Evolutionary conservation across 2,329 filamentous ascomycete species (phyloP), one percentile per base, ranked within the genome.

Genomic region (Monilinia laxa): DNA sequence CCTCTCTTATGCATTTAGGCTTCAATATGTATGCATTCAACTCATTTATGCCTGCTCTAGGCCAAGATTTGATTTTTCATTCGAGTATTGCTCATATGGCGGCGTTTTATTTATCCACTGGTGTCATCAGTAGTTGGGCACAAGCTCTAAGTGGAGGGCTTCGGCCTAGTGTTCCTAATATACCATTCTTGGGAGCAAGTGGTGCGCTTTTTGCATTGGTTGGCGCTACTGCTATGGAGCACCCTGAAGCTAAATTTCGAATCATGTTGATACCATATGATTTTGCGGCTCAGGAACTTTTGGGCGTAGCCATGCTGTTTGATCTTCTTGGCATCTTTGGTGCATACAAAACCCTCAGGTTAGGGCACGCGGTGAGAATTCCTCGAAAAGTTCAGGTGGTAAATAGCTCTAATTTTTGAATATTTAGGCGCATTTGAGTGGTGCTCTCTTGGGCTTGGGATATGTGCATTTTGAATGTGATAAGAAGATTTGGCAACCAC

Each of bases 391-490:
- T 35, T 28, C 3, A 28, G 4, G n/a, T 42, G 3, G 7, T 45
- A 18, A 9, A 31, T 7, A n/a, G 54, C 14, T 3, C 59, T 62
- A 28, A 60, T 60, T 0, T 18, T 7, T 35, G 0, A 51, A 12
- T 51, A 14, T 63, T 11, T 42, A 63, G 60, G 49, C 60, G 49
- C 60, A 63, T 63, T 42, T 63, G 18, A 63, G 47, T 23, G 60
- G 60, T 54, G 60, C 60, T 11, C 1, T 63, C 25, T 42, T 63
- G 49, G 60, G 60, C 14, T 31, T 55, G 23, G 60, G 60, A 31
- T 63, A 63, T 42, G 60, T 63, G 11, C n/a, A 63, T 55, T 63
- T 63, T 31, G 49, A 55, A 54, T 20, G 47, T 16, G 60, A 63
- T 6, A 55, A n/a, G 60, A 63, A 18, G 7, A 18, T 63, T 16